These are phyloP conservation scores for Hypoxylon sp. DNA, from an alignment of 2,329 filamentous ascomycete genomes.

Conservation along the genomic window DNA sequence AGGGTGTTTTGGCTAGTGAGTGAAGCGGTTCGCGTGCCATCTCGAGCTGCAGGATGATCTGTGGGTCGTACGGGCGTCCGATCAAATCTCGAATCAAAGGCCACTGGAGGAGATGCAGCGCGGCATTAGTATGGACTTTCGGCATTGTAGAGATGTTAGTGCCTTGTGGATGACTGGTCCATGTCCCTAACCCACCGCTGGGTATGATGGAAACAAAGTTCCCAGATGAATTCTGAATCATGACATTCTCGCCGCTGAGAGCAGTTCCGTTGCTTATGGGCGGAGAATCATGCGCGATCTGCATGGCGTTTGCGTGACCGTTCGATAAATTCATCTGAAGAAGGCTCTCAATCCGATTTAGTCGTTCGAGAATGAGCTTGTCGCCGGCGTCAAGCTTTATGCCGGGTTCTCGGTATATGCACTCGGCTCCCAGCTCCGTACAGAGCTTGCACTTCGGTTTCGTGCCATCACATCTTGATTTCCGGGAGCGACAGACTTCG, in stretches of 20 bases:
- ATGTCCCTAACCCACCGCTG: slow-evolving; percentile 74
- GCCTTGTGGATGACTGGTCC: slow-evolving; percentile 63
- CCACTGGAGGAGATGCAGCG: slow-evolving; percentile 80
- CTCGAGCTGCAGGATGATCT: slow-evolving; percentile 82
- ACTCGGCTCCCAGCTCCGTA: slow-evolving; percentile 81
- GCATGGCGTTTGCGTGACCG: slow-evolving; percentile 59
- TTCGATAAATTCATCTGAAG: slow-evolving; percentile 74
- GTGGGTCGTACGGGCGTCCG: slow-evolving; percentile 78
- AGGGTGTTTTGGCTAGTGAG: slow-evolving; percentile 69
- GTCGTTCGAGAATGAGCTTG: slow-evolving; percentile 82
- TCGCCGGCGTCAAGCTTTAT: slow-evolving; percentile 89
- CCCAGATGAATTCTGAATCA: slow-evolving; percentile 55
- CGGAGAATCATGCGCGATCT: slow-evolving; percentile 68
- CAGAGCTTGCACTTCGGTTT: slow-evolving; percentile 87
- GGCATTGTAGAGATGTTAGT: slow-evolving; percentile 86
- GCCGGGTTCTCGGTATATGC: slow-evolving; percentile 83
- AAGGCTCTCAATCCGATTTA: slow-evolving; percentile 79
- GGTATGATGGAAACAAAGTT: slow-evolving; percentile 65
- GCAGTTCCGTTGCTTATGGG: slow-evolving; percentile 70
- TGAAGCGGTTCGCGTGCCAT: slow-evolving; percentile 81
- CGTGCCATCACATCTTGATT: slow-evolving; percentile 80
- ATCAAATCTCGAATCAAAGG: slow-evolving; percentile 82
- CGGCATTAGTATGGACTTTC: slow-evolving; percentile 82
- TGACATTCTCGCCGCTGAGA: slow-evolving; percentile 65
- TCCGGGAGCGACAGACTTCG: slow-evolving; percentile 81